These are phyloP conservation scores for Xylaria sp. DNA, from an alignment of 2,329 filamentous ascomycete species.

Conservation along the genomic window DNA sequence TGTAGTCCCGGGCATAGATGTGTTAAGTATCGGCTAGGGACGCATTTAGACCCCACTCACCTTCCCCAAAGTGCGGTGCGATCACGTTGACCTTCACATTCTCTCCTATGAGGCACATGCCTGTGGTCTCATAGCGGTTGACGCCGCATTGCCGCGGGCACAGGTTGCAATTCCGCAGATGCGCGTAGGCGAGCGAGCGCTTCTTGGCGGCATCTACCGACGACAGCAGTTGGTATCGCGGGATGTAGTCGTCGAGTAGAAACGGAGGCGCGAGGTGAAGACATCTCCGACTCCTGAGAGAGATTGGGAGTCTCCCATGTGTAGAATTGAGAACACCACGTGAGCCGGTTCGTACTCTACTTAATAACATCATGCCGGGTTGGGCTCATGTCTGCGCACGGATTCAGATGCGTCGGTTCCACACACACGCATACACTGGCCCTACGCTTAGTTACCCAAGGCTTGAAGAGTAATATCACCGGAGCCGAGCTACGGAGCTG, in stretches of 20 bases:
- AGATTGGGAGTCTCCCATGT: conserved; percentile 3
- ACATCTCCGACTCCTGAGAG: conserved; percentile 9
- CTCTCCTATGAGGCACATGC: conserved; percentile 76
- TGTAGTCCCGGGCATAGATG: neutral
- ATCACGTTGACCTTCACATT: conserved; percentile 78
- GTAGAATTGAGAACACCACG: conserved; percentile 1
- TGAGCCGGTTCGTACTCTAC: conserved; percentile 17
- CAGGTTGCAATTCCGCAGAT: conserved; percentile 78
- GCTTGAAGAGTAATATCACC: neutral
- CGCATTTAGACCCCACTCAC: conserved; percentile 39
- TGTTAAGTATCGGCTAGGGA: neutral
- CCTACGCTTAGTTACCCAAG: neutral
- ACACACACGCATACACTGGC: neutral
- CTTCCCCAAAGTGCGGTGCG: conserved; percentile 83
- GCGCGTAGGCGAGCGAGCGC: conserved; percentile 71
- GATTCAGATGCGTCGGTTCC: neutral
- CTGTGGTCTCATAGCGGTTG: conserved; percentile 79
- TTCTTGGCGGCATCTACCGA: conserved; percentile 73
- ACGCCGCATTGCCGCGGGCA: conserved; percentile 78
- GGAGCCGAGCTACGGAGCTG: neutral
- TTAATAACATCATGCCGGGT: conserved; percentile 27
- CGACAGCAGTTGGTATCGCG: conserved; percentile 70
- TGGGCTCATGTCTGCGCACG: conserved; percentile 10
- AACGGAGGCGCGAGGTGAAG: conserved; percentile 66
- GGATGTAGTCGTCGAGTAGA: conserved; percentile 73